Percentiles rank a stretch among this genome's conserved stretches.
Evolutionary conservation across 257 asterid species (phyloP).

Genomic region (Fraxinus quadrangulata): DNA sequence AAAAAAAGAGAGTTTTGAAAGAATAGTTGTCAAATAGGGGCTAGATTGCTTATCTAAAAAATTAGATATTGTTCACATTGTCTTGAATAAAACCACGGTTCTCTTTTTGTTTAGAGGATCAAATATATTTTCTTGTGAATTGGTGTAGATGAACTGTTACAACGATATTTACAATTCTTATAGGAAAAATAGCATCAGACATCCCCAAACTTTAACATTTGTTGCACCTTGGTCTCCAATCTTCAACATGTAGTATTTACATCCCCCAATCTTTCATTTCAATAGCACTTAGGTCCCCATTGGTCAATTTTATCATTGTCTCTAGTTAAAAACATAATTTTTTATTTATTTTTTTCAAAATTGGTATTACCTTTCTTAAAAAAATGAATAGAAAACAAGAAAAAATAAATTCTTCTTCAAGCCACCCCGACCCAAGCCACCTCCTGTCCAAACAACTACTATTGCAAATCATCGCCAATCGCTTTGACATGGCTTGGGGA

Average conservation of each 20-base stretch:
- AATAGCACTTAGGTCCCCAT: not conserved
- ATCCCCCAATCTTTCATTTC: not conserved
- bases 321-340: too few species aligned
- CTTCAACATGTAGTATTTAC: not conserved
- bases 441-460: not conserved
- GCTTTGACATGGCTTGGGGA: not conserved
- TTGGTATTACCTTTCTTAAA: not conserved
- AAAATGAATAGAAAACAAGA: too few species aligned
- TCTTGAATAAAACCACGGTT: not conserved
- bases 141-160: not conserved
- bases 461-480: not conserved
- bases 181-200: not conserved
- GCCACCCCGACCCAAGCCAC: not conserved
- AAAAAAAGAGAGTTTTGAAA: too few species aligned
- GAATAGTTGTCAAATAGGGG: too few species aligned
- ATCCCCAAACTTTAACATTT: not conserved
- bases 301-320: not conserved
- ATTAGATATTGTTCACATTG: not conserved
- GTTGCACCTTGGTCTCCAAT: not conserved
- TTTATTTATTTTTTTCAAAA: not conserved
- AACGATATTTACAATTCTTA: not conserved
- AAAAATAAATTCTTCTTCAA: not conserved
- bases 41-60: not conserved
- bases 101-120: not conserved
- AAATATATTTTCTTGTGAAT: not conserved